Evolutionary conservation across 1,284 basidiomycete genomes (phyloP).

Genomic region (Golubevia sp.): DNA sequence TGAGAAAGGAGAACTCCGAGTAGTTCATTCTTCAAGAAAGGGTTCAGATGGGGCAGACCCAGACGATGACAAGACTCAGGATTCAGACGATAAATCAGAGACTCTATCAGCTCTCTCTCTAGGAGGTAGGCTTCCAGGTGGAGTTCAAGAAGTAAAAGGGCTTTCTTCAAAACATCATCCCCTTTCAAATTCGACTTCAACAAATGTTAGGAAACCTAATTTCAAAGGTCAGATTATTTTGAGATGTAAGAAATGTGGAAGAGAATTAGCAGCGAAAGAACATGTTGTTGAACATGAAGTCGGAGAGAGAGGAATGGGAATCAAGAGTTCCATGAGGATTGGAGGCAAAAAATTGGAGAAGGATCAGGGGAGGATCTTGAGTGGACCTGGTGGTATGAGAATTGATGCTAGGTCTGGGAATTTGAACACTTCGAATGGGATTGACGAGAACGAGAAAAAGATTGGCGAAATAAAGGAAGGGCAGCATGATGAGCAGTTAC

Average conservation of each 20-base stretch:
- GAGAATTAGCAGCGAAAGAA: slow-evolving; percentile 43
- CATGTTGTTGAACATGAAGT: slow-evolving; percentile 52
- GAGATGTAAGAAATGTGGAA: slow-evolving; percentile 49
- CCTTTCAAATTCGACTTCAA: too few relatives aligned
- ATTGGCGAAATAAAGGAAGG: background rate
- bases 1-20: too few relatives aligned
- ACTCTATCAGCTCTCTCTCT: too few relatives aligned
- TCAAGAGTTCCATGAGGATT: slow-evolving; percentile 22
- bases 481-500: background rate
- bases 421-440: background rate
- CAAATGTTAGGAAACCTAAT: slow-evolving; percentile 8
- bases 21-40: too few relatives aligned
- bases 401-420: background rate
- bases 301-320: slow-evolving; percentile 50
- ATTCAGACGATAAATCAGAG: too few relatives aligned
- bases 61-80: too few relatives aligned
- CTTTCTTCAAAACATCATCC: too few relatives aligned
- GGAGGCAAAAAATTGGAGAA: slow-evolving; percentile 8
- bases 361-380: slow-evolving; percentile 1
- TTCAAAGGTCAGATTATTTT: slow-evolving; percentile 22
- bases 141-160: slow-evolving; percentile 10
- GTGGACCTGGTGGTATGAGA: background rate
- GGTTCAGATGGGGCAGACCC: too few relatives aligned
- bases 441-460: background rate
- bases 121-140: slow-evolving; percentile 26